A percentile compares a stretch with the other conserved stretches of the same genome.
Conservation (phyloP, 805 yeast species). For the Hanseniaspora clermontiae region DNA sequence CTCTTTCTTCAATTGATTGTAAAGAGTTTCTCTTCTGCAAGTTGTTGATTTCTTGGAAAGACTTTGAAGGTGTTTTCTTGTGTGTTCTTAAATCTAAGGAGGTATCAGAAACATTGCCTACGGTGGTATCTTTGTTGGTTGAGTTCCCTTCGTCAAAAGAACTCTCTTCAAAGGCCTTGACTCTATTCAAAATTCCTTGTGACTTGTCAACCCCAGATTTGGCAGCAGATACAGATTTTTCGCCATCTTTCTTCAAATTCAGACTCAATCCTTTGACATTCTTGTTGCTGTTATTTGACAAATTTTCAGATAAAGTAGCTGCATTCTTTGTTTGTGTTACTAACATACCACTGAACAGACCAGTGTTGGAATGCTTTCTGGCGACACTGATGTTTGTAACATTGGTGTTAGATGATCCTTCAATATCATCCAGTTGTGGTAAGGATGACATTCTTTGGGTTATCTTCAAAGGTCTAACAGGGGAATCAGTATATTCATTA, state of each 20-base stretch:
- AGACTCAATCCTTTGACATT: conserved; percentile 5
- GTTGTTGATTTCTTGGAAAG: background rate
- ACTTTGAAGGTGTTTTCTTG: background rate
- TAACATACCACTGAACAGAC: conserved; percentile 20
- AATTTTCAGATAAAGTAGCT: background rate
- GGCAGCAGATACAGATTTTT: background rate
- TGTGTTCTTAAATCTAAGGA: background rate
- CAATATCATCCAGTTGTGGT: background rate
- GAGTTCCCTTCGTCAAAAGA: background rate
- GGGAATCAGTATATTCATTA: conserved; percentile 25
- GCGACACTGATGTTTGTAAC: background rate
- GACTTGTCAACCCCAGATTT: background rate
- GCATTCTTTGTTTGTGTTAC: conserved; percentile 7
- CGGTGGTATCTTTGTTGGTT: background rate
- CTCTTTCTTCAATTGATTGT: conserved; percentile 4
- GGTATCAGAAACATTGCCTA: background rate
- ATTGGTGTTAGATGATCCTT: background rate
- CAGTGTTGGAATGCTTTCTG: conserved; percentile 23
- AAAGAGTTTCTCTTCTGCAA: conserved; percentile 10
- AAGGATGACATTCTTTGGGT: conserved; percentile 36
- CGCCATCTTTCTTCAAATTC: background rate
- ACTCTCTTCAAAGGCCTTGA: conserved; percentile 9
- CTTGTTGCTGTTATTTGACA: background rate
- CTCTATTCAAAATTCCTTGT: conserved; percentile 5
- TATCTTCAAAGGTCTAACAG: conserved; percentile 59